Conservation (phyloP, 1,139 yeast genomes). For the Geotrichum histeridarum region DNA sequence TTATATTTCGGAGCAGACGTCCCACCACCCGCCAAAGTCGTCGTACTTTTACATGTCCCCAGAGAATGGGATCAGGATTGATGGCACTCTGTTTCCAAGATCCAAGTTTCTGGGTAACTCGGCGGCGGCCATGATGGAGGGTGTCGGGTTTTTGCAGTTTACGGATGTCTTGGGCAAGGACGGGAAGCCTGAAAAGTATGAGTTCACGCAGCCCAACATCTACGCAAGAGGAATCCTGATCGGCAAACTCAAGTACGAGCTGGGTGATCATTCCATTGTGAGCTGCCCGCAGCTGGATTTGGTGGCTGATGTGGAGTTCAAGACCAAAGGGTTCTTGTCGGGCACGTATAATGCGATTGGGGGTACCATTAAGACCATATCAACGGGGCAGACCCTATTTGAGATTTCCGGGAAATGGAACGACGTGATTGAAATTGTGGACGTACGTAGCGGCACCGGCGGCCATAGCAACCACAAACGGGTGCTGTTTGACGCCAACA, state of each 20-base stretch:
- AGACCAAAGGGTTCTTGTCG: slow-evolving; percentile 87
- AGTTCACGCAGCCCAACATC: slow-evolving; percentile 90
- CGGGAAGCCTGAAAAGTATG: slow-evolving; percentile 57
- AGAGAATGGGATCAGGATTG: slow-evolving; percentile 72
- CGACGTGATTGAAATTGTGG: slow-evolving; percentile 68
- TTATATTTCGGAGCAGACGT: slow-evolving; percentile 90
- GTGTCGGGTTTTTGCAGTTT: slow-evolving; percentile 67
- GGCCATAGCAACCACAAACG: slow-evolving; percentile 39
- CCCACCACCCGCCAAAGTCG: slow-evolving; percentile 96
- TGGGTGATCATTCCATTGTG: slow-evolving; percentile 83
- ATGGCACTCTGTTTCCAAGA: slow-evolving; percentile 84
- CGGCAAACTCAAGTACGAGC: slow-evolving; percentile 81
- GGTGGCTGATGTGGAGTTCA: slow-evolving; percentile 83
- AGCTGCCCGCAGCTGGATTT: slow-evolving; percentile 57
- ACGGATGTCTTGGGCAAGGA: slow-evolving; percentile 48
- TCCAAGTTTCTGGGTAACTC: slow-evolving; percentile 90
- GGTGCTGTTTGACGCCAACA: slow-evolving; percentile 60
- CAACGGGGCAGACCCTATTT: slow-evolving; percentile 53
- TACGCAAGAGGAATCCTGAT: slow-evolving; percentile 89
- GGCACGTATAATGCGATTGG: slow-evolving; percentile 89
- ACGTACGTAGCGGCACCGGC: slow-evolving; percentile 31
- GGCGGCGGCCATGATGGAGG: slow-evolving; percentile 97
- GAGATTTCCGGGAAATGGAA: slow-evolving; percentile 91
- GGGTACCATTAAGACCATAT: slow-evolving; percentile 57
- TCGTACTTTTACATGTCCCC: slow-evolving; percentile 88